Percentiles rank a stretch among this genome's conserved stretches.
These are phyloP conservation scores for Polychaeton citri DNA, from an alignment of 2,329 filamentous ascomycete genomes.

Conservation along the genomic window DNA sequence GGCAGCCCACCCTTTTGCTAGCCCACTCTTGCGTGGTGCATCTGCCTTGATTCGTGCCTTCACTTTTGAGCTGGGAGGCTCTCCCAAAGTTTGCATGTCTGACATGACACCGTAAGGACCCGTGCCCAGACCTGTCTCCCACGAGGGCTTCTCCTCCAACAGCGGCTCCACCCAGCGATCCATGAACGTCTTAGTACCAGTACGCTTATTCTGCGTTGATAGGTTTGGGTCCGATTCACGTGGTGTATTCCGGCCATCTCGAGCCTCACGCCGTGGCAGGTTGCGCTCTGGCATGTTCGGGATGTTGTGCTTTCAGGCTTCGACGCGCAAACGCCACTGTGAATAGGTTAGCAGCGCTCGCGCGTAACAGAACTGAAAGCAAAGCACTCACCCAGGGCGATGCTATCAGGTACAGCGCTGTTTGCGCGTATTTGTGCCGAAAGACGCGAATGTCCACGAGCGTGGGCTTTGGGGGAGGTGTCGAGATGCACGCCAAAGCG, in stretches of 20 bases:
- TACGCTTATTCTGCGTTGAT: not conserved
- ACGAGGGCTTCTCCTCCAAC: conserved; percentile 50
- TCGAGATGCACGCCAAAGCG: not conserved
- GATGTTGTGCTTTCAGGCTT: not conserved
- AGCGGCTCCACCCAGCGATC: conserved; percentile 41
- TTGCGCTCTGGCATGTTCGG: not conserved
- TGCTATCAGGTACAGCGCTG: not conserved
- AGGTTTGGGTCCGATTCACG: not conserved
- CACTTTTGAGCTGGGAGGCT: conserved; percentile 50
- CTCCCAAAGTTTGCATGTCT: conserved; percentile 71
- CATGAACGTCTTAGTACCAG: conserved; percentile 14
- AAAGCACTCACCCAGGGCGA: not conserved
- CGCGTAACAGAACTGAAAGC: not conserved
- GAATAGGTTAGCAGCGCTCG: not conserved
- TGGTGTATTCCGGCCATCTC: not conserved
- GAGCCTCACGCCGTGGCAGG: not conserved
- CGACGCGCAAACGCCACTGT: not conserved
- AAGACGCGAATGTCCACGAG: not conserved
- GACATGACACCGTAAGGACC: conserved; percentile 63
- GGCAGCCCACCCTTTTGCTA: conserved; percentile 28
- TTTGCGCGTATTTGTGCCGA: not conserved
- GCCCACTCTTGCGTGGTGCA: conserved; percentile 26
- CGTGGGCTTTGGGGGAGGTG: not conserved
- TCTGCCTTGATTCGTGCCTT: conserved; percentile 41
- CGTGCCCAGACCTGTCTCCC: conserved; percentile 31